Percentiles rank a stretch among this genome's conserved stretches.
These are phyloP conservation scores for Flaveria robusta DNA, from an alignment of 129 eudicot genomes.

Conservation along the genomic window DNA sequence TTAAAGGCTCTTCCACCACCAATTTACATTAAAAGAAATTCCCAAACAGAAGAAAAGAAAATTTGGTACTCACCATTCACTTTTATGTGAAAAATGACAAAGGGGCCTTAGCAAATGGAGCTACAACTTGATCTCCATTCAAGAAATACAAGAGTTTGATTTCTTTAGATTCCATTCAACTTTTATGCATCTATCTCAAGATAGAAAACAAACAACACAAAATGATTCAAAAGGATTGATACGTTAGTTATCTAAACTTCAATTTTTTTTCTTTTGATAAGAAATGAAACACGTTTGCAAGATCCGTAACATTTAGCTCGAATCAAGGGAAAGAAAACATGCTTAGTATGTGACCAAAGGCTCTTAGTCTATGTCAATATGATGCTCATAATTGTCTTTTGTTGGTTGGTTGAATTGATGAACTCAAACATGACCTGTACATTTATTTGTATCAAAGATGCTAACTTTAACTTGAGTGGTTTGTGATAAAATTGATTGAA, in stretches of 20 bases:
- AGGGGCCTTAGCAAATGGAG: conserved; percentile 42
- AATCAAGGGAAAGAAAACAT: too few relatives aligned
- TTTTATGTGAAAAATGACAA: conserved; percentile 48
- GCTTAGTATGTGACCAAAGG: too few relatives aligned
- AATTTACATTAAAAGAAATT: conserved; percentile 16
- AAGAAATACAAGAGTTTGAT: conserved; percentile 35
- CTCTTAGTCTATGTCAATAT: conserved; percentile 24
- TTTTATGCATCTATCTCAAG: conserved; percentile 41
- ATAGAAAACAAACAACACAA: conserved; percentile 44
- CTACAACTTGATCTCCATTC: conserved; percentile 41
- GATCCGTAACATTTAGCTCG: neutral
- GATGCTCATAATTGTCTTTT: neutral
- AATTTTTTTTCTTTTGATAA: conserved; percentile 25
- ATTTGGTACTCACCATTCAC: conserved; percentile 26
- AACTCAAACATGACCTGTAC: neutral
- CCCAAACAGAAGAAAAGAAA: neutral
- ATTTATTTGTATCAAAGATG: neutral
- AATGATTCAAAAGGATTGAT: conserved; percentile 42
- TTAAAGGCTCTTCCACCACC: conserved; percentile 14
- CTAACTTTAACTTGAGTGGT: neutral
- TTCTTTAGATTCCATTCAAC: conserved; percentile 59
- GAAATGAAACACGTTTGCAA: conserved; percentile 12
- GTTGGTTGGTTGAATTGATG: neutral
- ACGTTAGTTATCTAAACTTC: conserved; percentile 10
- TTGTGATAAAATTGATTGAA: neutral